phyloP scores from a whole-genome alignment of 306 rosid genomes.

The Styphnolobium japonicum region DNA sequence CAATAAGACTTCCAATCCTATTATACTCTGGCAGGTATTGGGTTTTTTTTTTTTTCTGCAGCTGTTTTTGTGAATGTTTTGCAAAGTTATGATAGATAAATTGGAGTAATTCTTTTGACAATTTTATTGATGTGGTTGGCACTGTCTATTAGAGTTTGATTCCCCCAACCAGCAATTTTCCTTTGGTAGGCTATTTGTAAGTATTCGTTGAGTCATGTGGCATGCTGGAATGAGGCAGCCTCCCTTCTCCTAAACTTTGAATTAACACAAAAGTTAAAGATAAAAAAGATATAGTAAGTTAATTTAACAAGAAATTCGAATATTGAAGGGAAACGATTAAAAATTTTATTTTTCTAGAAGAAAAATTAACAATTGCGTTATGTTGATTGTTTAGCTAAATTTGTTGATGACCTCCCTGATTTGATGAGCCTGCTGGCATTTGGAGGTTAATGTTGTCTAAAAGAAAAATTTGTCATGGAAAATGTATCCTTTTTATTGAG shows the following conservation, averaged over 20 bases:
- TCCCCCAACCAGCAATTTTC: too few species aligned
- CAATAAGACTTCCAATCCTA: conserved; percentile 65
- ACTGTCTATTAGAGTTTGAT: neutral
- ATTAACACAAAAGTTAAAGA: too few species aligned
- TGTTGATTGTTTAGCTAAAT: neutral
- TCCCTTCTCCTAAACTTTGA: too few species aligned
- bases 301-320: neutral
- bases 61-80: neutral
- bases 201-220: too few species aligned
- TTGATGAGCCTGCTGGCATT: neutral
- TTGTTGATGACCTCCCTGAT: neutral
- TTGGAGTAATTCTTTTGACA: neutral
- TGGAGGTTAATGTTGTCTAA: neutral
- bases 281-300: neutral
- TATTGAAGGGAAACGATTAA: neutral
- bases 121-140: neutral
- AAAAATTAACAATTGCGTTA: neutral
- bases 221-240: too few species aligned
- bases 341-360: neutral
- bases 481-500: neutral
- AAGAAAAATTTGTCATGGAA: neutral
- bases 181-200: too few species aligned
- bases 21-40: conserved; percentile 78
- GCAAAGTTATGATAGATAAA: too few species aligned
- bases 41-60: neutral